Evolutionary conservation across 1,139 yeast species (phyloP).

Genomic region (Blastobotrys aristatus): DNA sequence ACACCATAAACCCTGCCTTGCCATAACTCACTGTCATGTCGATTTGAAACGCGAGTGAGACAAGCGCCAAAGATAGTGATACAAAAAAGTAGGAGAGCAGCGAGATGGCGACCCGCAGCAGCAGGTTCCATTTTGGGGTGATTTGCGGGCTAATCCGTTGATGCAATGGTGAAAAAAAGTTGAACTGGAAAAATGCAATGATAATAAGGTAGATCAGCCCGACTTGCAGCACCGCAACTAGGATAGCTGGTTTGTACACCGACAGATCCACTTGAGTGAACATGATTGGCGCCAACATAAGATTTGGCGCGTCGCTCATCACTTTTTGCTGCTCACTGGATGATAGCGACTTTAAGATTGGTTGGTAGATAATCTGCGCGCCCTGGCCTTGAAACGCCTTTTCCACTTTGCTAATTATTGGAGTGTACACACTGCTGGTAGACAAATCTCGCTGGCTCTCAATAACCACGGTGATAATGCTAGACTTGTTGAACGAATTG

Average conservation of each 20-base stretch:
- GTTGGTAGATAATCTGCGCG: constrained; percentile 12
- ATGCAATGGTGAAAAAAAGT: constrained; percentile 54
- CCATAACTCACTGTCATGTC: constrained; percentile 53
- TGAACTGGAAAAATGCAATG: constrained; percentile 56
- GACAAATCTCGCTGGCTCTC: constrained; percentile 53
- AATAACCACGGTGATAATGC: constrained; percentile 39
- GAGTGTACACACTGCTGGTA: constrained; percentile 34
- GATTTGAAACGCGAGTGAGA: constrained; percentile 55
- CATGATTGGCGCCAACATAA: constrained; percentile 15
- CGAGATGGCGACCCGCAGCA: constrained; percentile 47
- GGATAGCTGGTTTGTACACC: constrained; percentile 9
- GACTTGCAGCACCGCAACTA: constrained; percentile 30
- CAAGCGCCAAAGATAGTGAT: constrained; percentile 51
- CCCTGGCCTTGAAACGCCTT: constrained; percentile 13
- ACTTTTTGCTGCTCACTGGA: constrained; percentile 7
- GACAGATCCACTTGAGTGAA: constrained; percentile 14
- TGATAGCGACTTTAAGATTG: constrained; percentile 16
- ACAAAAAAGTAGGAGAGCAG: constrained; percentile 47
- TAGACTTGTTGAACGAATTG: constrained; percentile 14
- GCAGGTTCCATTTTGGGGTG: constrained; percentile 42
- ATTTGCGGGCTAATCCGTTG: constrained; percentile 42
- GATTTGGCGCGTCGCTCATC: constrained; percentile 11
- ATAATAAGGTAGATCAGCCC: constrained; percentile 73
- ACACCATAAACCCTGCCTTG: constrained; percentile 55
- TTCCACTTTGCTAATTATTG: constrained; percentile 38